phyloP scores from a whole-genome alignment of 257 asterid genomes.

The Catharanthus roseus region DNA sequence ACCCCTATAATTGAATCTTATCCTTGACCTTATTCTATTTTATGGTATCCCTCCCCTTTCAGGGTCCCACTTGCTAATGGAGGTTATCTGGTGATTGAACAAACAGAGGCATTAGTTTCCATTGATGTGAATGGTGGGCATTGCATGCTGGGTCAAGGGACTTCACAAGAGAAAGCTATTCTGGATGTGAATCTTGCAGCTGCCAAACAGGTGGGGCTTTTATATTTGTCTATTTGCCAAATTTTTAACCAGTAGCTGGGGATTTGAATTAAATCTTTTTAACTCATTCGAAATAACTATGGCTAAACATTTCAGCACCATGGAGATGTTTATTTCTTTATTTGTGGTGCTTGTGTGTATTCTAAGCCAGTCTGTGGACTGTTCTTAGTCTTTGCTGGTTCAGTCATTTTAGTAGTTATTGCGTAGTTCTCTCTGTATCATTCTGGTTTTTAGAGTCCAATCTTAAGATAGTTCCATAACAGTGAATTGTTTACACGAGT shows the following conservation, averaged over 20 bases:
- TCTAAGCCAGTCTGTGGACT: not conserved
- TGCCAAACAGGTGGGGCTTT: constrained; percentile 78
- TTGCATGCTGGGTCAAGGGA: constrained; percentile 92
- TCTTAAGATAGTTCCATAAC: not conserved
- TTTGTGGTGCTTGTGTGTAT: not conserved
- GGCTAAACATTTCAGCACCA: not conserved
- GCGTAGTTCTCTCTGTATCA: not conserved
- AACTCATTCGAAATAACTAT: not conserved
- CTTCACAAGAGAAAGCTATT: constrained; percentile 88
- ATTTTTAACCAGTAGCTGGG: not conserved
- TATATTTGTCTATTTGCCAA: not conserved
- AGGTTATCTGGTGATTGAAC: constrained; percentile 96
- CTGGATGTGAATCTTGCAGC: constrained; percentile 94
- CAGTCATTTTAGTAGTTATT: not conserved
- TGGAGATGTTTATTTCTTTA: not conserved
- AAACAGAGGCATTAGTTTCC: constrained; percentile 92
- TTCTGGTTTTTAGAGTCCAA: not conserved
- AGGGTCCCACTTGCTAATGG: constrained; percentile 94
- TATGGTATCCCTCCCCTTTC: constrained; percentile 20
- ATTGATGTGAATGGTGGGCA: constrained; percentile 98
- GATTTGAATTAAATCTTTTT: not conserved
- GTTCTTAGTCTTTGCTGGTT: not conserved
- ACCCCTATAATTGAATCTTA: not conserved
- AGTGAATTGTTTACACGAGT: not conserved
- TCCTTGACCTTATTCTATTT: constrained; percentile 4